Evolutionary conservation across 331 rosid species (phyloP), one percentile per base, ranked within the genome.

Genomic region (Ulmus americana): DNA sequence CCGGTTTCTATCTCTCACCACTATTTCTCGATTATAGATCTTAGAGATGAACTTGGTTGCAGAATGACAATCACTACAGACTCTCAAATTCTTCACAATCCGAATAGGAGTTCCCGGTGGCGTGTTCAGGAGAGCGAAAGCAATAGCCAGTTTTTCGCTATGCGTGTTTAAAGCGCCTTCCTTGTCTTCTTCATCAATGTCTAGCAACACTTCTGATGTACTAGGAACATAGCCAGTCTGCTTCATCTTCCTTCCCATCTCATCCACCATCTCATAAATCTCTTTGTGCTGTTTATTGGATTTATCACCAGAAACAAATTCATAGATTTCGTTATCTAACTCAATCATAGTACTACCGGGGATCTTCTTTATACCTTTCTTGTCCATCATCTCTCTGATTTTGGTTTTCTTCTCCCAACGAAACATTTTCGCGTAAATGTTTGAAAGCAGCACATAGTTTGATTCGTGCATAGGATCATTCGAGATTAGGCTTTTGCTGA

Each of bases 271-370:
- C 71, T 82, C 88, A 65, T 88, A 86, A 65, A 88, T 88, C 68
- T 91, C 85, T 56, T 79, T 79, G 70, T 59, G 67, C 45, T 78
- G 87, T 40, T 76, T 38, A 63, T 86, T 95, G 2, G 96, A 84
- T 75, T 86, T 91, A 74, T 91, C 97, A 22, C 97, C 96, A 0
- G 96, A 89, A 60, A 91, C 90, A 64, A 91, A 91, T 75, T 86
- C 91, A 6, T 81, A 68, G 63, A 88, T 81, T 77, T 86, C 80
- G 3, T 67, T 73, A 18, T 84, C 86, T 18, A 86, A 76, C 82
- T 92, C 95, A 60, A 88, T 83, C 97, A 84, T 86, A 41, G 96
- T 92, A 85, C 97, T 81, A 68, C 97, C 97, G 1, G 96, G 96
- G 61, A 79, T 65, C 72, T 92, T 92, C 58, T 77, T 85, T 80